A percentile compares a stretch with the other conserved stretches of the same genome.
Conservation (phyloP, 306 rosid genomes). For the Acacia acuminata region DNA sequence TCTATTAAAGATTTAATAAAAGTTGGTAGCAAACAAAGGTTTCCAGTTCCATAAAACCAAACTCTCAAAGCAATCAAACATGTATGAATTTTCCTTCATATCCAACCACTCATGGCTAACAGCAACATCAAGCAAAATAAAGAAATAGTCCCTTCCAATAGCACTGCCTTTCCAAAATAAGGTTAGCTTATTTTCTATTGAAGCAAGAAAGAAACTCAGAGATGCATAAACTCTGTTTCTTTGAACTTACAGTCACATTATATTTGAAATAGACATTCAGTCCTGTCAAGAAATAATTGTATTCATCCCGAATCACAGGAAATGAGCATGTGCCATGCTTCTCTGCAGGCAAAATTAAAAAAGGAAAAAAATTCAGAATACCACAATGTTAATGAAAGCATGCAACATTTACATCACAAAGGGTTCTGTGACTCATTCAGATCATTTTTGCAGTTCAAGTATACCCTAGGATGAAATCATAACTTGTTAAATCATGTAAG, state of each 20-base stretch:
- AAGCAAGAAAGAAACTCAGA: constrained; percentile 21
- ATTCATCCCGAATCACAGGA: constrained; percentile 75
- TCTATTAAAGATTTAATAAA: not conserved
- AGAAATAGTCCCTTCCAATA: not conserved
- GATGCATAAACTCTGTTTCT: not conserved
- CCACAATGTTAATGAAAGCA: not conserved
- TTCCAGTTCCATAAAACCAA: not conserved
- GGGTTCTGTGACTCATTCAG: not conserved
- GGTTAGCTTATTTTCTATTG: not conserved
- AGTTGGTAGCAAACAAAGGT: not conserved
- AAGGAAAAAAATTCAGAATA: not conserved
- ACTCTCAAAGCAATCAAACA: not conserved
- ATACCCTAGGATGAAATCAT: not conserved
- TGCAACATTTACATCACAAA: not conserved
- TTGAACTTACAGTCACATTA: constrained; percentile 84
- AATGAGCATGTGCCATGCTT: constrained; percentile 92
- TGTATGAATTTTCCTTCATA: not conserved
- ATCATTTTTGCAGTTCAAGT: not conserved
- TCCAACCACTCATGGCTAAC: not conserved
- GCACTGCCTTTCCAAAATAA: not conserved
- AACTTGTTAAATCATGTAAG: constrained; percentile 26
- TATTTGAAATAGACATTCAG: constrained; percentile 81
- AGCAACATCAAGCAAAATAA: not conserved
- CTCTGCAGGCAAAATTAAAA: constrained; percentile 59
- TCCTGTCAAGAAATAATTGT: constrained; percentile 66